Conservation (phyloP, 148 eudicot genomes). For the Persicaria tinctoria region DNA sequence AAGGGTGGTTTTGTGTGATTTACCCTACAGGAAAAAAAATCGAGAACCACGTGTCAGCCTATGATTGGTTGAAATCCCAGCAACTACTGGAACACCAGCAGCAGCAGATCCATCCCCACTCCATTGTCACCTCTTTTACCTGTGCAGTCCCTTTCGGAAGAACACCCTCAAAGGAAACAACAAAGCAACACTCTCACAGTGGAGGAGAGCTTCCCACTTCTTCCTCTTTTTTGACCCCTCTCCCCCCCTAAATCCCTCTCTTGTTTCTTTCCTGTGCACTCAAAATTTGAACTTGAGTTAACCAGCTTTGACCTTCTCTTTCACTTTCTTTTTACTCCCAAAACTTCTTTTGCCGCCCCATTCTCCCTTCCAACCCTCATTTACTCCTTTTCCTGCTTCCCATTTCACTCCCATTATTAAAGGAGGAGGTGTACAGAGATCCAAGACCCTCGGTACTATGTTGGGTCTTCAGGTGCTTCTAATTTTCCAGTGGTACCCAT, state of each 20-base stretch:
- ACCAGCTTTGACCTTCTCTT: constrained; percentile 8
- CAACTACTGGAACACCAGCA: not conserved
- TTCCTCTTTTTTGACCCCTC: not conserved
- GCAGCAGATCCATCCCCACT: constrained; percentile 12
- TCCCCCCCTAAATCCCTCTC: not conserved
- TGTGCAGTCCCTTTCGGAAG: constrained; percentile 7
- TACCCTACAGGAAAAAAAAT: not conserved
- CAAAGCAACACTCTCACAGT: not conserved
- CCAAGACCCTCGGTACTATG: not conserved
- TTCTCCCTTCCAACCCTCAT: not conserved
- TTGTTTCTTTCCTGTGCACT: not conserved
- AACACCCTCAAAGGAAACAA: constrained; percentile 12
- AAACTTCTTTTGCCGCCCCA: not conserved
- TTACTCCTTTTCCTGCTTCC: not conserved
- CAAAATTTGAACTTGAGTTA: constrained; percentile 12
- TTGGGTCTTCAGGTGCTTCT: constrained; percentile 5
- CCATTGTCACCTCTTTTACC: not conserved
- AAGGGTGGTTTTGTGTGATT: too few relatives aligned
- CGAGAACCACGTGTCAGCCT: not conserved
- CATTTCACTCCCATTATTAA: not conserved
- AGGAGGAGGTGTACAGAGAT: not conserved
- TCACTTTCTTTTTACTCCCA: not conserved
- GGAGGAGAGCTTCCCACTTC: not conserved
- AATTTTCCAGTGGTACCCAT: not conserved
- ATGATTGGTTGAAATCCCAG: not conserved